phyloP scores from a whole-genome alignment of 139 green algal genomes.

The Desmodesmus armatus region DNA sequence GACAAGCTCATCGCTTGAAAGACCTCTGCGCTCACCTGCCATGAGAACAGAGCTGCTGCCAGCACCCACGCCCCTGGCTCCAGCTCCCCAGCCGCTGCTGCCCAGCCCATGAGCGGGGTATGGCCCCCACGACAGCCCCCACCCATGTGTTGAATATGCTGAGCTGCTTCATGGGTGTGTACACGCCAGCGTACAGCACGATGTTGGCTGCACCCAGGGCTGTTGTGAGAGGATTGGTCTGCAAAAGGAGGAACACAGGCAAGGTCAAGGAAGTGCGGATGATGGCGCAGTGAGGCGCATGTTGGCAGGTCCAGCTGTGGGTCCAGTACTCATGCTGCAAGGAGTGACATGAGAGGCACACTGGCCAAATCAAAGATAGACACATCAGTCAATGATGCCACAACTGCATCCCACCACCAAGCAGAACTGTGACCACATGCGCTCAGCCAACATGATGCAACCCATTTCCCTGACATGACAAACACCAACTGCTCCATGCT shows the following conservation, averaged over 20 bases:
- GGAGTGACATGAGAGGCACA: too few relatives aligned
- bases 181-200: slow-evolving; percentile 93
- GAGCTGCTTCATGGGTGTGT: slow-evolving; percentile 98
- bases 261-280: too few relatives aligned
- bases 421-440: too few relatives aligned
- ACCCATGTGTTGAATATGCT: slow-evolving; percentile 92
- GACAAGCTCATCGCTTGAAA: slow-evolving; percentile 64
- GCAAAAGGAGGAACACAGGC: slow-evolving; percentile 14
- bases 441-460: too few relatives aligned
- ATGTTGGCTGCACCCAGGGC: slow-evolving; percentile 95
- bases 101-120: slow-evolving; percentile 99
- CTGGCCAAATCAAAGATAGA: too few relatives aligned
- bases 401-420: too few relatives aligned
- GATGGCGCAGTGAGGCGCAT: too few relatives aligned
- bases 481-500: not conserved
- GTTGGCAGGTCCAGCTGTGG: too few relatives aligned
- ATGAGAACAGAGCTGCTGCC: slow-evolving; percentile 93
- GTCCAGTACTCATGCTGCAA: too few relatives aligned
- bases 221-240: slow-evolving; percentile 90
- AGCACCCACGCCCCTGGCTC: slow-evolving; percentile 78
- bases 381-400: too few relatives aligned
- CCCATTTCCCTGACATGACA: too few relatives aligned
- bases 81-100: slow-evolving; percentile 73
- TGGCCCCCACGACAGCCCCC: slow-evolving; percentile 95
- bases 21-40: slow-evolving; percentile 65